Base-by-base conservation (phyloP, 2,329 filamentous ascomycete species). In the Seiridium cupressi region DNA sequence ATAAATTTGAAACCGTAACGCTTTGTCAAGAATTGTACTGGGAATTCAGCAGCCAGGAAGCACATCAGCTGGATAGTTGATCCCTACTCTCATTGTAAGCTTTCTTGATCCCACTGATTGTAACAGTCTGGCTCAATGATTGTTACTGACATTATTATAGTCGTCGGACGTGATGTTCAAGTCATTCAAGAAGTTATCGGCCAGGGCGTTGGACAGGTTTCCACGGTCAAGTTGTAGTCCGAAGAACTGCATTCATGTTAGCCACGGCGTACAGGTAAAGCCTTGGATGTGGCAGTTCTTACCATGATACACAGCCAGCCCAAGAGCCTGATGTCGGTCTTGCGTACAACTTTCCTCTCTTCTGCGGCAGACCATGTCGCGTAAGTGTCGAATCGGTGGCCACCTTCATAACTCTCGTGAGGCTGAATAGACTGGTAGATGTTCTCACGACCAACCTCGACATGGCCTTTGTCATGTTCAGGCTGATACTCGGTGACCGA, bases 221-320 rank as follows among this genome's bases (percentile, higher is more conserved):
- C 85, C 85, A 53, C 87, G 77, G 68, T 89, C 86, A 6, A 89
- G 74, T 67, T 89, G 85, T 4, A 89, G 76, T 0, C 84, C 84
- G 60, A 89, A 87, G 72, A 89, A 89, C 56, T 58, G 32, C 3
- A 4, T 11, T 4, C 2, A 1, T 42, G 26, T 51, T 13, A 49
- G 10, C n/a, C 9, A 10, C 9, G 9, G 42, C 2, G 42, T n/a
- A 44, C 10, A 44, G n/a, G 42, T 44, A 44, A 10, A 44, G 42
- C 42, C 10, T n/a, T n/a, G 18, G 18, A 26, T 26, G 31, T 18
- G n/a, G 8, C 13, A 13, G 5, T 13, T 42, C 60, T 66, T 58
- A 81, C 78, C 78, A 81, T 80, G 31, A 79, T 61, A 61, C 78
- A 81, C 4, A 80, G 60, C 74, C 76, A 78, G 31, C 70, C 68